Conservation (phyloP, 176 grass and related monocot genomes). For the Ensete glaucum region DNA sequence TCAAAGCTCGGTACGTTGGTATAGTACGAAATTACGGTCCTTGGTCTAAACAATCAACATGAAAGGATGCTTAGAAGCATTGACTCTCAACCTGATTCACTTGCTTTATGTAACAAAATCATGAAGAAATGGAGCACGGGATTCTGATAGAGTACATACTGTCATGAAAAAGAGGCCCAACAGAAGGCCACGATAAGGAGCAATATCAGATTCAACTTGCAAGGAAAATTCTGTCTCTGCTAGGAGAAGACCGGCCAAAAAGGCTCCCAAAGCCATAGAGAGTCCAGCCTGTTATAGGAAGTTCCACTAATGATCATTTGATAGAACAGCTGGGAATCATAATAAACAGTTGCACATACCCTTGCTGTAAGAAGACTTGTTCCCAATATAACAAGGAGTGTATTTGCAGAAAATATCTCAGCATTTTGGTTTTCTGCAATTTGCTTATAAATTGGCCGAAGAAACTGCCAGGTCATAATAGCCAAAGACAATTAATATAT, state of each 20-base stretch:
- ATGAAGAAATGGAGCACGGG: not conserved
- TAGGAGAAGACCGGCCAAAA: conserved; percentile 96
- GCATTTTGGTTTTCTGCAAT: conserved; percentile 98
- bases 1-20: too few relatives aligned
- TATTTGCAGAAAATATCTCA: conserved; percentile 99
- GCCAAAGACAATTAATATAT: not conserved
- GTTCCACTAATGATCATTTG: conserved; percentile 13
- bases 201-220: conserved; percentile 98
- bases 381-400: conserved; percentile 96
- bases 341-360: conserved; percentile 33
- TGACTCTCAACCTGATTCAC: not conserved
- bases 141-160: conserved; percentile 37
- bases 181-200: conserved; percentile 93
- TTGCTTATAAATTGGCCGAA: conserved; percentile 96
- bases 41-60: too few relatives aligned
- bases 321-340: conserved; percentile 10
- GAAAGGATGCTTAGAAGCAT: too few relatives aligned
- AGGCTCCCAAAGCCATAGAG: conserved; percentile 96
- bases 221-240: conserved; percentile 99
- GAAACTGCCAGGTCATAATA: conserved; percentile 42
- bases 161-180: conserved; percentile 99
- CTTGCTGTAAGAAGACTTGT: conserved; percentile 98
- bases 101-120: not conserved
- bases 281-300: conserved; percentile 66
- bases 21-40: too few relatives aligned